Percentiles rank a stretch among this genome's conserved stretches.
phyloP scores from a whole-genome alignment of 495 filamentous ascomycete genomes.

The Aspergillus incahuasiensis region DNA sequence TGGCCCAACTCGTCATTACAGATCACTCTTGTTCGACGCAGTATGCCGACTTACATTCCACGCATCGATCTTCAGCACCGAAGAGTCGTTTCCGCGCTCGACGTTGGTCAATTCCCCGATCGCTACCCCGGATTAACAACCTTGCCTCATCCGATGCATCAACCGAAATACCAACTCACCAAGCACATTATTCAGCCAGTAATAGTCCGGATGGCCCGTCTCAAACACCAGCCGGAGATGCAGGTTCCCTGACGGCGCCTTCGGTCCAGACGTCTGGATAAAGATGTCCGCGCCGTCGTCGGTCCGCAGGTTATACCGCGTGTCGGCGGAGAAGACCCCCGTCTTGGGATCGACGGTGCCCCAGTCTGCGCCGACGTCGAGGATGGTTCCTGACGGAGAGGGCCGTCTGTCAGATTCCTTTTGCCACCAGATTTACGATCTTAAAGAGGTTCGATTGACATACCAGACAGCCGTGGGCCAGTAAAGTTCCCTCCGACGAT shows the following conservation, averaged over 20 bases:
- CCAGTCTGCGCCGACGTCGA: conserved; percentile 33
- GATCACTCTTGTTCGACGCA: neutral
- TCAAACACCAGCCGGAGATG: conserved; percentile 28
- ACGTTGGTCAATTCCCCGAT: conserved; percentile 22
- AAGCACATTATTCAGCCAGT: conserved; percentile 34
- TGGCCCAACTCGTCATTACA: conserved; percentile 1
- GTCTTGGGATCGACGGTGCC: conserved; percentile 24
- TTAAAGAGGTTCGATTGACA: too few species aligned
- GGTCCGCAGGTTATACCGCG: conserved; percentile 30
- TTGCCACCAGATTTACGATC: too few species aligned
- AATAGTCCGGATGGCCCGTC: conserved; percentile 27
- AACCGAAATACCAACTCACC: conserved; percentile 24
- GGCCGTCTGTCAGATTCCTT: too few species aligned
- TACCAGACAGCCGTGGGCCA: conserved; percentile 25
- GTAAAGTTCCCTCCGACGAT: conserved; percentile 33
- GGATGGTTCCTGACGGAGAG: conserved; percentile 20
- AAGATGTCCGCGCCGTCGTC: conserved; percentile 29
- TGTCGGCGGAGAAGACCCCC: conserved; percentile 29
- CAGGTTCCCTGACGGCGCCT: conserved; percentile 20
- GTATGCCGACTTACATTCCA: conserved; percentile 27
- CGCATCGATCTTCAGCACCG: conserved; percentile 26
- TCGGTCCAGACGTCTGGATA: conserved; percentile 24
- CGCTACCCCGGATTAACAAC: conserved; percentile 14
- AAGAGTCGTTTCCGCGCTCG: conserved; percentile 7
- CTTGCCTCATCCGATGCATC: neutral